Evolutionary conservation across 192 early-diverging fungal genomes (phyloP), one percentile per base, ranked within the genome.

Genomic region (Coemansia sp.): DNA sequence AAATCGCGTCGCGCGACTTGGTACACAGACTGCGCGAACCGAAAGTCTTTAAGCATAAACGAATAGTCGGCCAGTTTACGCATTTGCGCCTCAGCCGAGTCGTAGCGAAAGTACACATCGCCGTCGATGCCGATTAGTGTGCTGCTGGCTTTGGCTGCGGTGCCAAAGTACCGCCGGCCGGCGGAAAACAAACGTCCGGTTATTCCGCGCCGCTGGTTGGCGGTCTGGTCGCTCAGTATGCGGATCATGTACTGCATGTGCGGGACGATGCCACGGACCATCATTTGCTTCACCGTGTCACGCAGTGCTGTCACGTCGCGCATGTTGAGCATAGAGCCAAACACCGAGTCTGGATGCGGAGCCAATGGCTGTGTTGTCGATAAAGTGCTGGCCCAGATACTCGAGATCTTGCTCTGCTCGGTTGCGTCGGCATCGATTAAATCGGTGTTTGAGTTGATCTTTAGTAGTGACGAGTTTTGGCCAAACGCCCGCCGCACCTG

Each of bases 41-140:
- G 84, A 73, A 90, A 97, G 68, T 99, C 97, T 22, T 90, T 82
- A 3, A 99, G 78, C 96, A 98, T 98, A 68, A 99, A 98, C 3
- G 94, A 88, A 78, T 89, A 99, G 80, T 98, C 96, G 10, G 91
- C 97, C 22, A 98, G 81, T 68, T 90, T 90, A 4, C 96, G 84
- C 85, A 98, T 86, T 63, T 93, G 86, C 9, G 95, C 88, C 69
- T 99, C 97, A 1, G 91, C 91, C n/a, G 95, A 86, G 51, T 84
- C 85, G 74, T 87, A 81, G 7, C 83, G 72, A 59, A 89, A 94
- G 61, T 64, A 80, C 23, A 51, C 31, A 10, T 75, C 66, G 31
- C 78, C 69, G 47, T 67, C 72, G 21, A 54, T 46, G 22, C 71
- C 78, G 3, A 50, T 52, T 1, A 54, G n/a, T 17, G 64, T 68